Evolutionary conservation across 192 early-diverging fungal species (phyloP).

Genomic region (Backusella tarrabulga): DNA sequence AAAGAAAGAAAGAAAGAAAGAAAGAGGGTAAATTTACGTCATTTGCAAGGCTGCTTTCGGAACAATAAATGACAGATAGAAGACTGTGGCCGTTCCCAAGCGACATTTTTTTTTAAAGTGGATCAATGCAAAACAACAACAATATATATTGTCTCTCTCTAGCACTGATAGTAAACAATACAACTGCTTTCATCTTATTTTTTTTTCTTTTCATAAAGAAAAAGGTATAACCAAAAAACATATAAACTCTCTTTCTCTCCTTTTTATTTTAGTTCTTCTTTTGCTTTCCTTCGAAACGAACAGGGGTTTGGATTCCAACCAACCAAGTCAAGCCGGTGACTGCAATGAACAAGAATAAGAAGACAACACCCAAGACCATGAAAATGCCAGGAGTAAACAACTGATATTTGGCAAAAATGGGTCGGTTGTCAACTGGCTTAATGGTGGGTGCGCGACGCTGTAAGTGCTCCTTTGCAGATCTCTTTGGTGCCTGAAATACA

Average conservation of each 20-base stretch:
- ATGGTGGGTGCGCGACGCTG: slow-evolving; percentile 19
- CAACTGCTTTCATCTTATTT: neutral
- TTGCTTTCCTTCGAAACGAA: slow-evolving; percentile 32
- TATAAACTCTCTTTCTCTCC: neutral
- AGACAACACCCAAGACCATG: slow-evolving; percentile 30
- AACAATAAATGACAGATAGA: too few relatives aligned
- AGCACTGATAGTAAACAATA: neutral
- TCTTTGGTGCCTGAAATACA: neutral
- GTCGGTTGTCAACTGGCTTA: neutral
- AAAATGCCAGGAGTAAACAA: slow-evolving; percentile 36
- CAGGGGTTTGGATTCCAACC: slow-evolving; percentile 32
- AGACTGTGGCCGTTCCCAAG: too few relatives aligned
- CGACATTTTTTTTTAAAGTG: too few relatives aligned
- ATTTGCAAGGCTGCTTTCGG: too few relatives aligned
- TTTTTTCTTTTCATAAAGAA: neutral
- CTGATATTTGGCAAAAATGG: slow-evolving; percentile 42
- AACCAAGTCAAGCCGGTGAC: slow-evolving; percentile 35
- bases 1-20: too few relatives aligned
- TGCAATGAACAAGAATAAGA: slow-evolving; percentile 31
- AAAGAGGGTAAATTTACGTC: too few relatives aligned
- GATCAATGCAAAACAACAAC: too few relatives aligned
- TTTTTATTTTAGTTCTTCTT: slow-evolving; percentile 31
- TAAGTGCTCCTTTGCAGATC: neutral
- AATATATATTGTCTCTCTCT: too few relatives aligned
- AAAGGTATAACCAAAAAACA: slow-evolving; percentile 1